Percentiles rank a stretch among this genome's conserved stretches.
These are phyloP conservation scores for Aspergillus pseudoviridinutans DNA, from an alignment of 2,329 filamentous ascomycete species.

Conservation along the genomic window DNA sequence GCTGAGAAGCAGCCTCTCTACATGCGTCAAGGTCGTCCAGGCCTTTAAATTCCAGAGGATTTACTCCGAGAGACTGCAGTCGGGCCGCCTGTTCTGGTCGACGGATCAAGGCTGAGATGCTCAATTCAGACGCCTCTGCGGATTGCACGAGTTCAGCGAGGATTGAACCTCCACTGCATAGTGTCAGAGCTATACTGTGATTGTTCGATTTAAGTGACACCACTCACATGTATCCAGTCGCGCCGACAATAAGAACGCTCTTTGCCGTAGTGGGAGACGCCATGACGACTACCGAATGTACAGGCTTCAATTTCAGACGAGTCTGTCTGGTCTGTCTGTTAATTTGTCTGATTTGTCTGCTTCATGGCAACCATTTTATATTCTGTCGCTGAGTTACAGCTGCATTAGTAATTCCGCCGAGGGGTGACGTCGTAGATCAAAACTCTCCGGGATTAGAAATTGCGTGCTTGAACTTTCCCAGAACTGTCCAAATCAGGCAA, in stretches of 20 bases:
- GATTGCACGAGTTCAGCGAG: background rate
- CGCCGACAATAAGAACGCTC: background rate
- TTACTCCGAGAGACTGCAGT: conserved; percentile 3
- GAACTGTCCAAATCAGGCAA: background rate
- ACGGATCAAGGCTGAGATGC: conserved; percentile 10
- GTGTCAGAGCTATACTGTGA: background rate
- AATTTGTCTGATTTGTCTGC: background rate
- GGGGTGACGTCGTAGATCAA: background rate
- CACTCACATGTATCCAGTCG: background rate
- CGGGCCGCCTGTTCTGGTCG: conserved; percentile 2
- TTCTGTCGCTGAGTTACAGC: background rate
- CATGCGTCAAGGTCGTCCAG: conserved; percentile 13
- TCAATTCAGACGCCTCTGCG: background rate
- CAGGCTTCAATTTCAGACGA: too few species aligned
- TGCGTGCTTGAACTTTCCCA: background rate
- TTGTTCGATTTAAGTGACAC: background rate
- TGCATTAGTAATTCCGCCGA: background rate
- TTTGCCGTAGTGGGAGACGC: background rate
- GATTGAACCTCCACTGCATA: background rate
- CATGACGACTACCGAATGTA: background rate
- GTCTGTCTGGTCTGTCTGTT: background rate
- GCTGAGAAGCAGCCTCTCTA: conserved; percentile 5
- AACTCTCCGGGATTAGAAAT: background rate
- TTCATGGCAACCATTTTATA: background rate
- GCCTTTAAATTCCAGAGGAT: conserved; percentile 7